Evolutionary conservation across 1,284 basidiomycete genomes (phyloP).

Genomic region (Cryptococcus floricola): DNA sequence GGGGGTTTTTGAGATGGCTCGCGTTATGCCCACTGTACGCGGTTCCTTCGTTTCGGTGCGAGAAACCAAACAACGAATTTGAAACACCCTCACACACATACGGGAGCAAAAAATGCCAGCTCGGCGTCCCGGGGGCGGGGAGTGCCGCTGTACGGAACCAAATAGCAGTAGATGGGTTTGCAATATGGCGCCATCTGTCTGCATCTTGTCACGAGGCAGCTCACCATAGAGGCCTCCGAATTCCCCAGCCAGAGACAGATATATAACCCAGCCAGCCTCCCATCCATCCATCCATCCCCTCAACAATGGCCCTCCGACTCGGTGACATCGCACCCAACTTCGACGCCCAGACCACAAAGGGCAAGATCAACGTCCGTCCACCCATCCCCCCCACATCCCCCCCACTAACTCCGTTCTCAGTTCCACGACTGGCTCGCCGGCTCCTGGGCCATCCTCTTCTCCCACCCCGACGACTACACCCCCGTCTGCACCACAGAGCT

Average conservation of each 20-base stretch:
- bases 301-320: slow-evolving; percentile 44
- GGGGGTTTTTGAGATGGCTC: no score
- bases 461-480: slow-evolving; percentile 72
- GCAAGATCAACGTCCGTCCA: slow-evolving; percentile 27
- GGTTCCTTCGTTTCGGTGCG: no score
- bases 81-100: no score
- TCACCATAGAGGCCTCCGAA: neutral
- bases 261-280: neutral
- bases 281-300: slow-evolving; percentile 12
- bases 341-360: slow-evolving; percentile 66
- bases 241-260: neutral
- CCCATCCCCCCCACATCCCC: neutral
- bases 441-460: slow-evolving; percentile 89
- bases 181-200: no score
- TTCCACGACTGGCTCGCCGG: slow-evolving; percentile 90
- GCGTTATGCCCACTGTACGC: no score
- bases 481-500: slow-evolving; percentile 91
- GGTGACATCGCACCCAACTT: slow-evolving; percentile 46
- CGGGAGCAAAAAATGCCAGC: no score
- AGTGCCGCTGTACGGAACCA: no score
- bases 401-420: slow-evolving; percentile 45
- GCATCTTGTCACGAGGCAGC: neutral
- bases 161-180: no score
- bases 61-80: no score
- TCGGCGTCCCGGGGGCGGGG: no score